Percentiles rank a stretch among this genome's conserved stretches.
phyloP scores from a whole-genome alignment of 2,329 filamentous ascomycete species.

The Ramularia endophylla region DNA sequence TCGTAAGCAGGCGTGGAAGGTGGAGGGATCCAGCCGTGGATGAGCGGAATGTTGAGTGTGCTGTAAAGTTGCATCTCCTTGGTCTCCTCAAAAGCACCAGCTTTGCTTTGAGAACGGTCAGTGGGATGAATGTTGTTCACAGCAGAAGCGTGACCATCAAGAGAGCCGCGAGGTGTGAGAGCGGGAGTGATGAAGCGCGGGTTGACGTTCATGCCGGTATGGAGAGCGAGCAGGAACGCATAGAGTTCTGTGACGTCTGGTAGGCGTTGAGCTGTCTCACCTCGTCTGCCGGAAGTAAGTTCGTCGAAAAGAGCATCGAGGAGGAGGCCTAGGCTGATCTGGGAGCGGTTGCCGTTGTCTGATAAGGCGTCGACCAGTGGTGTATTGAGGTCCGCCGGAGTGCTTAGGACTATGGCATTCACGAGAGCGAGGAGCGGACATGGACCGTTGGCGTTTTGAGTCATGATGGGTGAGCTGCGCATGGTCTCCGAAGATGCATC shows the following conservation, averaged over 20 bases:
- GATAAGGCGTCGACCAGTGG: conserved; percentile 68
- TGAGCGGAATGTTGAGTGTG: conserved; percentile 78
- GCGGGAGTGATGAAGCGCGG: conserved; percentile 66
- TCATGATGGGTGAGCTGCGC: conserved; percentile 75
- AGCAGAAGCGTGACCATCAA: conserved; percentile 21
- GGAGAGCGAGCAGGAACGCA: conserved; percentile 76
- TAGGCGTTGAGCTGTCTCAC: conserved; percentile 57
- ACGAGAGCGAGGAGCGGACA: conserved; percentile 90
- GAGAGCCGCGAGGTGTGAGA: conserved; percentile 17
- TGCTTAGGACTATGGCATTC: conserved; percentile 83
- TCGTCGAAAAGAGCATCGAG: conserved; percentile 91
- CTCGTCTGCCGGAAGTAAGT: conserved; percentile 70
- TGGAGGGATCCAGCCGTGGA: conserved; percentile 89
- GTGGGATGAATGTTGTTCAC: conserved; percentile 34
- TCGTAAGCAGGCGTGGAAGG: conserved; percentile 58
- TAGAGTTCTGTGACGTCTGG: conserved; percentile 88
- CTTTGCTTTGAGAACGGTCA: conserved; percentile 38
- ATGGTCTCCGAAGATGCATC: conserved; percentile 60
- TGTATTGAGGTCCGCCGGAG: conserved; percentile 59
- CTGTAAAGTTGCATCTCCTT: conserved; percentile 85
- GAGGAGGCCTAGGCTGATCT: conserved; percentile 77
- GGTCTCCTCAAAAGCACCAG: conserved; percentile 83
- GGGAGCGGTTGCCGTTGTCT: conserved; percentile 60
- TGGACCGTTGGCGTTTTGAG: conserved; percentile 91
- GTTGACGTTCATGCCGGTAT: conserved; percentile 98